Evolutionary conservation across 2,329 filamentous ascomycete genomes (phyloP), one percentile per base, ranked within the genome.

Genomic region (Teratosphaeria gauchensis): DNA sequence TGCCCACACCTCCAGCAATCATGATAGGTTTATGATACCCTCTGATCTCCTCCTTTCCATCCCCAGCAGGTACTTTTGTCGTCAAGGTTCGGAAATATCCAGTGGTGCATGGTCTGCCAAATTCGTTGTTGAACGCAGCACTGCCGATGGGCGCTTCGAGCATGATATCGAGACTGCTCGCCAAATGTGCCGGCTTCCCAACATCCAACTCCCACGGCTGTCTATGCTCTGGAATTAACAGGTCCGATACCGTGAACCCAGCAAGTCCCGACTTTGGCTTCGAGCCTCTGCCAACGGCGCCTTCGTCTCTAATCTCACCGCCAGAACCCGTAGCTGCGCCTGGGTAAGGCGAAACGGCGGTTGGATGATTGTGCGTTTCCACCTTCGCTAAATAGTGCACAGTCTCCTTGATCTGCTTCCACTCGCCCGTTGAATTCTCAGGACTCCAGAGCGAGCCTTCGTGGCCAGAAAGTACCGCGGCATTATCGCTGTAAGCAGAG

Each of bases 21-120:
- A 96, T 95, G 73, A 96, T 96, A 9, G 94, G 94, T 78, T 99
- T 99, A 76, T 97, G 94, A 72, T 95, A 99, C 28, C 94, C 94
- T 65, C 92, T 83, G 69, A 90, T 82, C 65, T 95, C 90, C 21
- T 80, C 80, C 61, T 82, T 78, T 48, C 82, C 83, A 58, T 83
- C 79, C 52, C 78, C 80, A n/a, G 81, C 74, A 30, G 82, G 78
- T 32, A 88, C 80, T 59, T 85, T 81, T 51, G 86, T 88, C 32
- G 95, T 84, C 42, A 99, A 81, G 0, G 94, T 99, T 61, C 92
- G 83, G 80, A 99, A 99, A 71, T 91, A 92, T 24, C 94, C 94
- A 2, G 87, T 83, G 12, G 95, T 87, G 69, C 87, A 91, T 38
- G 94, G 92, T 42, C 94, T 84, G 30, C 94, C 94, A 68, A 97